Base-by-base conservation (phyloP, 768 basidiomycete genomes). In the Boletus vermiculosoides region DNA sequence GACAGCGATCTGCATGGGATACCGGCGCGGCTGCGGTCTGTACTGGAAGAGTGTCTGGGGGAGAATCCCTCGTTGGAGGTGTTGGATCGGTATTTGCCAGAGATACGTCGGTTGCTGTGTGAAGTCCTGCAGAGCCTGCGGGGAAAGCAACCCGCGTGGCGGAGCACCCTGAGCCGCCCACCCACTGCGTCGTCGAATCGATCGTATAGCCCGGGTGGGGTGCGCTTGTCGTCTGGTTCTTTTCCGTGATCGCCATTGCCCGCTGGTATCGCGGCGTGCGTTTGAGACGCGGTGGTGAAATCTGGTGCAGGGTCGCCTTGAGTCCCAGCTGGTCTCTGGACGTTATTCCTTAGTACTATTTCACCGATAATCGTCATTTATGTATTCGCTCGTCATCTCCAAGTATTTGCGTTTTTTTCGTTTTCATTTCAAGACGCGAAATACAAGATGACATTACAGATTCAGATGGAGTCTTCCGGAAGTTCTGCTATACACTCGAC, bases 401-500 rank as follows among this genome's bases (percentile, higher is more conserved):
- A 39, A 39, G 8, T 51, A 55, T 12, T 55, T 10, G 23, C 4
- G 25, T 45, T 20, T n/a, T 30, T 13, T 30, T 15, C 16, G 16
- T 18, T 25, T 25, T 42, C 15, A 45, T 28, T 36, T 7, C 15
- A 15, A 16, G 15, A 15, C 11, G 28, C 39, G 23, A 16, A 8
- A 36, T 42, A 34, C 50, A 41, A 4, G 23, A 36, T 22, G 3
- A 4, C 4, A 16, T 36, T 16, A 15, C 8, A 22, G 28, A 5
- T 8, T 47, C 46, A 33, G 9, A 13, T 20, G 45, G 45, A 5
- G 44, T 16, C 22, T 8, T 22, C 8, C n/a, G 44, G 22, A 6
- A 61, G 25, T 28, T 79, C 80, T 13, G 83, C 85, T 30, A 83
- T 73, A 61, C 82, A 85, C 58, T 86, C 85, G 34, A 86, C 79